Base-by-base conservation (phyloP, 2,329 filamentous ascomycete species). In the Stagonosporopsis cucurbitacearum region DNA sequence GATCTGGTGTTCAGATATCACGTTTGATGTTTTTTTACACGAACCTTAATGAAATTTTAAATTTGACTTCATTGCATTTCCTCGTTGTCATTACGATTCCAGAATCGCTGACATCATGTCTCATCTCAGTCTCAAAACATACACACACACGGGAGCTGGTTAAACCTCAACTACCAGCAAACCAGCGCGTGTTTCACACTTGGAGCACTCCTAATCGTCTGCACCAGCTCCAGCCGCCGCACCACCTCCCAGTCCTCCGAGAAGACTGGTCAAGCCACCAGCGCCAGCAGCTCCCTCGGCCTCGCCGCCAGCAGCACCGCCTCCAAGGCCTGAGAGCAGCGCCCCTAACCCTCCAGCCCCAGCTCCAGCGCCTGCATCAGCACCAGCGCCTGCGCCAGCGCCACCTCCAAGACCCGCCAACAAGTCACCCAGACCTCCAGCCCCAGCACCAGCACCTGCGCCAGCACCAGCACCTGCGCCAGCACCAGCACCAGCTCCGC, bases 311-410 rank as follows among this genome's bases (percentile, higher is more conserved):
- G 30, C 22, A 37, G 17, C 32, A 25, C 46, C 46, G 9, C 25
- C 47, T 26, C 36, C 28, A 15, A 51, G 41, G 19, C 32, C 49
- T 11, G 17, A 13, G 5, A 51, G 35, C 28, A 52, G 28, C 19
- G n/a, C 42, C 11, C 42, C 42, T 9, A 52, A n/a, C 3, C 50
- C 42, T 4, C 50, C 50, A n/a, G 25, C 35, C 9, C 49, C 30
- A 17, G 22, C 19, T 26, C 23, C 39, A n/a, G 22, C 23, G 6
- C n/a, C 23, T 23, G 19, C 20, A 13, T 37, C 57, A 13, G 50
- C 55, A 23, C n/a, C 48, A 13, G 51, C 59, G n/a, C 26, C 49
- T 11, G 50, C 55, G 28, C n/a, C 48, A 13, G 51, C 59, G n/a
- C 26, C 49, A 11, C 50, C 50, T 8, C 54, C 52, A 28, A 60